Evolutionary conservation across 768 basidiomycete species (phyloP), one percentile per base, ranked within the genome.

Genomic region (Paxillus involutus): DNA sequence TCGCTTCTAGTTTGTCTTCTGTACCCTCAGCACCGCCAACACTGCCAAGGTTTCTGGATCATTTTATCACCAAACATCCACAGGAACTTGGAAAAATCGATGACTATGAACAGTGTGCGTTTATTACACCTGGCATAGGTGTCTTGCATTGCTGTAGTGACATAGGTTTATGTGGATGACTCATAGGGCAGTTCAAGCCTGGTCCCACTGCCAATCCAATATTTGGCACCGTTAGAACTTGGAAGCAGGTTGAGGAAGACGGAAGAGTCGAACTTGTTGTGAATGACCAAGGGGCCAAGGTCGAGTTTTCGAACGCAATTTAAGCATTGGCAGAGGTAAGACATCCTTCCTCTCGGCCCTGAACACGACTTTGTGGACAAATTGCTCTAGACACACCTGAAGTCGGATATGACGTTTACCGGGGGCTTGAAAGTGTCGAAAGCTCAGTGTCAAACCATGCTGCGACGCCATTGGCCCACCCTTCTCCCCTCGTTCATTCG

Each of bases 381-480:
- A 14, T 14, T 17, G 10, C 29, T 42, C 39, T 56, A 83, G 80
- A 71, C 76, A 4, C 82, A 82, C 60, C 80, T 80, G 81, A 83
- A 62, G 78, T 82, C 45, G 81, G 77, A 5, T 82, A 82, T 56
- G 80, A 83, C 56, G 78, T 84, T 2, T 80, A 82, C 63, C 75
- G 71, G 26, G 4, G 26, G 42, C 63, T 80, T 3, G 77, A 80
- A 62, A 71, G 77, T 56, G 66, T 77, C 47, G 76, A 60, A 76
- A 33, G 33, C 24, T 21, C 32, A 32, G 32, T 30, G 14, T 32
- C 30, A 29, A 30, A n/a, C 44, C 39, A 46, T 33, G 32, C 44
- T 44, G 54, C 60, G 41, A 52, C 49, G 35, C 62, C 59, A 52
- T 51, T 26, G 26, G 26, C 6, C 26, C 6, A 26, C 26, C 26